Base-by-base conservation (phyloP, 106 monocot species). In the Apostasia shenzhenica region DNA sequence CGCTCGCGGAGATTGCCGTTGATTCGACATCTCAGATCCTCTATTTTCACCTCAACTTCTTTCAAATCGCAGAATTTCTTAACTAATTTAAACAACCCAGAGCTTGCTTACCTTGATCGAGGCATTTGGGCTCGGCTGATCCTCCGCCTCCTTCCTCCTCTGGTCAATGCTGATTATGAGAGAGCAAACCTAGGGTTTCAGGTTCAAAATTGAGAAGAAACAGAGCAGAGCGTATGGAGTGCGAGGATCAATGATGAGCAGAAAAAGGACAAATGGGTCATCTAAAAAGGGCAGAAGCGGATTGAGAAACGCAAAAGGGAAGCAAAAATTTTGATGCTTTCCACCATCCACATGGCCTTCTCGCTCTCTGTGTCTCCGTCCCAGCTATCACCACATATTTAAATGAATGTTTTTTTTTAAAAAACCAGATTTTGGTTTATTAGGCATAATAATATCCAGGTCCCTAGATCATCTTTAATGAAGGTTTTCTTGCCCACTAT, bases 1-100 rank as follows among this genome's bases (percentile, higher is more conserved):
- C 46, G 74, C 81, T 12, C 93, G 79, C 4, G 89, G 83, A 1
- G 89, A 80, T 61, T 59, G 77, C 57, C 81, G 76, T 67, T 72
- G 84, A n/a, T 55, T 41, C 8, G 73, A 14, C 74, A 74, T 60
- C 63, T 89, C 93, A 2, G 93, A 80, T 26, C 86, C 93, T 70
- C 93, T 88, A 79, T 67, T 64, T 26, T 51, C 41, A 37, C 5
- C 13, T 6, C 40, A 42, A 57, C 10, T 57, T 57, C 12, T 12
- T 14, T 13, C 3, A 52, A 52, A 6, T 4, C 52, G 10, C 8
- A 57, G 57, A 14, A 14, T 3, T 12, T 14, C 42, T 39, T n/a
- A 53, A 55, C 11, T 5, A 53, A 53, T 37, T 37, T 5, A 26
- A 48, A 11, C 1, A 41, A 4, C 54, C 11, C 53, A 63, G 26